Conservation (phyloP, 1,139 yeast species). For the Lizanozyma gosingica region DNA sequence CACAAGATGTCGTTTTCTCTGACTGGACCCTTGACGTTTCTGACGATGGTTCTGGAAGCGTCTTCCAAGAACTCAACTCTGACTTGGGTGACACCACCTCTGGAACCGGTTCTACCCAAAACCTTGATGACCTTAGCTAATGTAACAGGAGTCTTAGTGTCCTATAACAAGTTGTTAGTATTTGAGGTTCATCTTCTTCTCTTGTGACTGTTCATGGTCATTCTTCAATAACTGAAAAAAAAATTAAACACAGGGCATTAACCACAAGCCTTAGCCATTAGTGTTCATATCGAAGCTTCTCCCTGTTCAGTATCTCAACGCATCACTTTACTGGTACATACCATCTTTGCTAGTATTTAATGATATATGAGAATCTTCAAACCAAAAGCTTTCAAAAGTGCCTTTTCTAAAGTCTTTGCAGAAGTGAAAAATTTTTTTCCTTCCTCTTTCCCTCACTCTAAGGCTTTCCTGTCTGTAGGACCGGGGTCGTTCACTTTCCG, state of each 20-base stretch:
- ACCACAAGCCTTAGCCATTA: too few relatives aligned
- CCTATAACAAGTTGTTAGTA: slow-evolving; percentile 28
- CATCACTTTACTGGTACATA: too few relatives aligned
- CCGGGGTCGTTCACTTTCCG: not conserved
- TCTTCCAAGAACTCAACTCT: slow-evolving; percentile 99
- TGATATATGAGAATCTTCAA: not conserved
- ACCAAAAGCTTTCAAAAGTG: not conserved
- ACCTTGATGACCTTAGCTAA: slow-evolving; percentile 99
- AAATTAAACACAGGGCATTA: too few relatives aligned
- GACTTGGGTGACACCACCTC: slow-evolving; percentile 99
- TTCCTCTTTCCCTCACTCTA: not conserved
- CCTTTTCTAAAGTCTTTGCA: not conserved
- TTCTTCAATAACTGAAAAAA: too few relatives aligned
- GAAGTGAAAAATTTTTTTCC: not conserved
- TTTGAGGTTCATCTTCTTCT: not conserved
- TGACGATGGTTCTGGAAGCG: slow-evolving; percentile 95
- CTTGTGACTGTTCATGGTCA: too few relatives aligned
- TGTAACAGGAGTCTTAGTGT: slow-evolving; percentile 93
- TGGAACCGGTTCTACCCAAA: slow-evolving; percentile 99
- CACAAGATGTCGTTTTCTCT: slow-evolving; percentile 99
- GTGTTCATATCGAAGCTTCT: too few relatives aligned
- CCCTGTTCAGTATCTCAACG: too few relatives aligned
- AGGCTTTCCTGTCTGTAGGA: not conserved
- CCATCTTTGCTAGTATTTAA: slow-evolving; percentile 7
- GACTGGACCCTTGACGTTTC: slow-evolving; percentile 99